Conservation (phyloP, 2,329 filamentous ascomycete genomes). For the Colletotrichum australisinense region DNA sequence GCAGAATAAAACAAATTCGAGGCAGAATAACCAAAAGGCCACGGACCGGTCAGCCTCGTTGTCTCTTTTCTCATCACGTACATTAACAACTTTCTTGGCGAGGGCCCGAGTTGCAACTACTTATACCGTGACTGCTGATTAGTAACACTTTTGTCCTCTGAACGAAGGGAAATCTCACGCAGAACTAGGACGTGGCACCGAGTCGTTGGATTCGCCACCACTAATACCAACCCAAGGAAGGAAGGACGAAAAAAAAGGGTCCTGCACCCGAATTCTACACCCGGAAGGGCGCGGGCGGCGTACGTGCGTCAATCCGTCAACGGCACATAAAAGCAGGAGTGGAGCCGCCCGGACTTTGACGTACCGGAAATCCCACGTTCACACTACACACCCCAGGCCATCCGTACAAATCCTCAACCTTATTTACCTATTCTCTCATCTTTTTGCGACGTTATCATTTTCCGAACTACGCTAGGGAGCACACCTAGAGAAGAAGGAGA, state of each 20-base stretch:
- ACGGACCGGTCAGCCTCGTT: neutral
- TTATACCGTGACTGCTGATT: neutral
- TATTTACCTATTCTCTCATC: neutral
- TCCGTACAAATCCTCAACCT: conserved; percentile 2
- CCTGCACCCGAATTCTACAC: conserved; percentile 19
- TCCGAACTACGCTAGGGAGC: conserved; percentile 7
- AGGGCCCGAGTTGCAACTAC: neutral
- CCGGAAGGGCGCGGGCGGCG: conserved; percentile 23
- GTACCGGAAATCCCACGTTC: conserved; percentile 5
- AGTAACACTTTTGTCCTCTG: neutral
- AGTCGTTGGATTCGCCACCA: conserved; percentile 22
- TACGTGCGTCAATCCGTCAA: neutral
- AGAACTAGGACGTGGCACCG: neutral
- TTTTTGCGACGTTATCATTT: neutral
- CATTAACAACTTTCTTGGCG: neutral
- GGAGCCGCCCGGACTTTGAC: conserved; percentile 20
- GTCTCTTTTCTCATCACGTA: neutral
- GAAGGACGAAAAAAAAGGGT: neutral
- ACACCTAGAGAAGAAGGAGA: neutral
- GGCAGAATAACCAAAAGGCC: neutral
- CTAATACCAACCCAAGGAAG: neutral
- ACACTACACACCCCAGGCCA: neutral
- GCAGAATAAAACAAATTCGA: too few species aligned
- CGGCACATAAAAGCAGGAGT: neutral
- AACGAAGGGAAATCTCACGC: neutral